Conservation (phyloP, 2,329 filamentous ascomycete species). For the Aspergillus candidus region DNA sequence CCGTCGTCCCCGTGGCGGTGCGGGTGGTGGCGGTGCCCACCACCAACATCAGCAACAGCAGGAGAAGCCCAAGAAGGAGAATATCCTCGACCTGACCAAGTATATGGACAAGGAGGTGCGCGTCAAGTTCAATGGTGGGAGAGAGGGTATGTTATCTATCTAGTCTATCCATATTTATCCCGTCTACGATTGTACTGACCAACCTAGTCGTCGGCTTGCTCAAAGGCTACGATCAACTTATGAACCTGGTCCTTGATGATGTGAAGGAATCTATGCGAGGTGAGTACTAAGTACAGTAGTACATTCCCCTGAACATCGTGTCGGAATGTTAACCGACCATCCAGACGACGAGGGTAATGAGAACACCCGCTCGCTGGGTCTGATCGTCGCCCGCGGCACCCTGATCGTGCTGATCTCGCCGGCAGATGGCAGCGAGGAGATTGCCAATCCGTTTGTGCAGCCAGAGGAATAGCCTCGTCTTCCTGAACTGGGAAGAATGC, state of each 20-base stretch:
- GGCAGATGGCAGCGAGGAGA: constrained; percentile 89
- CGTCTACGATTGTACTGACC: constrained; percentile 5
- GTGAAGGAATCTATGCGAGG: constrained; percentile 85
- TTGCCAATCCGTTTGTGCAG: constrained; percentile 85
- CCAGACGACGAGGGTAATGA: constrained; percentile 91
- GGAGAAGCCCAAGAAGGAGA: constrained; percentile 94
- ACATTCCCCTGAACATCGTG: not conserved
- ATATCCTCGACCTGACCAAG: constrained; percentile 89
- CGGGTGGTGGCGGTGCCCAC: constrained; percentile 43
- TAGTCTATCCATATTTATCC: not conserved
- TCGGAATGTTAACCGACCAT: constrained; percentile 14
- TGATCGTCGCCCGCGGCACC: constrained; percentile 87
- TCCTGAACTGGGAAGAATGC: not conserved
- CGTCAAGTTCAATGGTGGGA: constrained; percentile 93
- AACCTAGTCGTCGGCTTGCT: constrained; percentile 71
- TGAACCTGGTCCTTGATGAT: constrained; percentile 95
- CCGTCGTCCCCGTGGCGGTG: constrained; percentile 45
- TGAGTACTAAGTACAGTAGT: no score
- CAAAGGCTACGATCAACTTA: constrained; percentile 94
- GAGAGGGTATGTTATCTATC: constrained; percentile 61
- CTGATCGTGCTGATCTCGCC: constrained; percentile 89
- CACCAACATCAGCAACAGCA: constrained; percentile 47
- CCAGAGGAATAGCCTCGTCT: constrained; percentile 52
- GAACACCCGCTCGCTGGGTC: constrained; percentile 69
- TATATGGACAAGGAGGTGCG: constrained; percentile 96